Percentiles rank a stretch among this genome's conserved stretches.
Conservation (phyloP, 1,139 yeast species). For the Saccharomyces hybrid region DNA sequence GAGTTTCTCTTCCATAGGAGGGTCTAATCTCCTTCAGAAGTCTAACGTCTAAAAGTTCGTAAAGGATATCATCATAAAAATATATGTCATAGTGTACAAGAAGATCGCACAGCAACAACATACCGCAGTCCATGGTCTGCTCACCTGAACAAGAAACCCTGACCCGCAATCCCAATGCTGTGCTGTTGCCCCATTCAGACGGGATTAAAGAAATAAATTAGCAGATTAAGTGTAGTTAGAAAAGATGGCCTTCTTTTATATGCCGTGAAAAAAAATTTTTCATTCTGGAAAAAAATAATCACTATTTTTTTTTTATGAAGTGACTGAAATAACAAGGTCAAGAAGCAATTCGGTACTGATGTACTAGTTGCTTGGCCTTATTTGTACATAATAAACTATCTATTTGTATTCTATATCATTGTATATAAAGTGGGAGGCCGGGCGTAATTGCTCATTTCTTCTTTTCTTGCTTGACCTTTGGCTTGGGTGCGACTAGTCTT, state of each 20-base stretch:
- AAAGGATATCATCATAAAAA: slow-evolving; percentile 23
- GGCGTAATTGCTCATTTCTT: slow-evolving; percentile 4
- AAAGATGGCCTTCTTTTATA: not conserved
- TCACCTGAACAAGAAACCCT: not conserved
- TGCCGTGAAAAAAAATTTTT: not conserved
- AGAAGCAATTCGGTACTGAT: not conserved
- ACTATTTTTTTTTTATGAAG: not conserved
- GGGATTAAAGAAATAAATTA: not conserved
- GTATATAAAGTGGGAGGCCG: not conserved
- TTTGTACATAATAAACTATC: not conserved
- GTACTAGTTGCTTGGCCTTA: not conserved
- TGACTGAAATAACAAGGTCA: not conserved
- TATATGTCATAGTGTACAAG: not conserved
- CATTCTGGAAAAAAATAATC: not conserved
- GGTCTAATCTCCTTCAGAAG: slow-evolving; percentile 25
- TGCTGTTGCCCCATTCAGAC: not conserved
- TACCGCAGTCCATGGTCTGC: not conserved
- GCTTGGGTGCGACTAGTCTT: slow-evolving; percentile 62
- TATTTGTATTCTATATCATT: not conserved
- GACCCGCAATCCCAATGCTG: not conserved
- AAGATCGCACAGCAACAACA: not conserved
- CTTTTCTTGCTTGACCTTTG: slow-evolving; percentile 36
- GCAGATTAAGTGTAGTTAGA: not conserved
- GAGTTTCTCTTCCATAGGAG: slow-evolving; percentile 13
- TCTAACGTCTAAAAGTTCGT: slow-evolving; percentile 33